Percentiles rank a stretch among this genome's conserved stretches.
Conservation (phyloP, 495 filamentous ascomycete genomes). For the Hypoxylon intermedium region DNA sequence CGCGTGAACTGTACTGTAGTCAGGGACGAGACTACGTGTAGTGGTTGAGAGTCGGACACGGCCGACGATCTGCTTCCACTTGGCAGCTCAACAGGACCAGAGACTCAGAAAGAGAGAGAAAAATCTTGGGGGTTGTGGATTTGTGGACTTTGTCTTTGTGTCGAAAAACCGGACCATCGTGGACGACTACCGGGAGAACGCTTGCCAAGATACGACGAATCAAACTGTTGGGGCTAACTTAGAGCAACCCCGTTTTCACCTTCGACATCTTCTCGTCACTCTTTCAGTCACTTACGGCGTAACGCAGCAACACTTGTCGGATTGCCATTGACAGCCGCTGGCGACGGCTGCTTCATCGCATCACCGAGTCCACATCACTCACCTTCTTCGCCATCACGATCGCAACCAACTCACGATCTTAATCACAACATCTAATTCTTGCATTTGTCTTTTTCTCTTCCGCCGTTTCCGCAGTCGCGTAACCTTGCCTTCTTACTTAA, state of each 20-base stretch:
- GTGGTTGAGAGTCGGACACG: constrained; percentile 3
- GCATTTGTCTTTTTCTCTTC: constrained; percentile 22
- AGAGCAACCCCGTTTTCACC: constrained; percentile 13
- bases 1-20: constrained; percentile 18
- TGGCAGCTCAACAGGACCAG: not conserved
- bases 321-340: not conserved
- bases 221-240: constrained; percentile 19
- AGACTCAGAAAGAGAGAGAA: constrained; percentile 3
- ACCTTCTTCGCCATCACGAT: not conserved
- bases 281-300: not conserved
- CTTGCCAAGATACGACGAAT: constrained; percentile 7
- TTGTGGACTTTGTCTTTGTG: no score
- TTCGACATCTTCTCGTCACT: constrained; percentile 5
- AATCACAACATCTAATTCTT: constrained; percentile 1
- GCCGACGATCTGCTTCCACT: not conserved
- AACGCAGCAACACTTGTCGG: not conserved
- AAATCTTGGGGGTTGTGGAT: constrained; percentile 4
- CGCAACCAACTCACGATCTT: not conserved
- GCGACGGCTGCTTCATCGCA: not conserved
- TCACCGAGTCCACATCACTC: not conserved
- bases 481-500: no score
- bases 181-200: not conserved
- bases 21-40: constrained; percentile 10
- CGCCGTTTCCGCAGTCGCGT: constrained; percentile 9
- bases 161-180: constrained; percentile 14